Conservation (phyloP, 2,329 filamentous ascomycete genomes). For the Cercospora sp. region DNA sequence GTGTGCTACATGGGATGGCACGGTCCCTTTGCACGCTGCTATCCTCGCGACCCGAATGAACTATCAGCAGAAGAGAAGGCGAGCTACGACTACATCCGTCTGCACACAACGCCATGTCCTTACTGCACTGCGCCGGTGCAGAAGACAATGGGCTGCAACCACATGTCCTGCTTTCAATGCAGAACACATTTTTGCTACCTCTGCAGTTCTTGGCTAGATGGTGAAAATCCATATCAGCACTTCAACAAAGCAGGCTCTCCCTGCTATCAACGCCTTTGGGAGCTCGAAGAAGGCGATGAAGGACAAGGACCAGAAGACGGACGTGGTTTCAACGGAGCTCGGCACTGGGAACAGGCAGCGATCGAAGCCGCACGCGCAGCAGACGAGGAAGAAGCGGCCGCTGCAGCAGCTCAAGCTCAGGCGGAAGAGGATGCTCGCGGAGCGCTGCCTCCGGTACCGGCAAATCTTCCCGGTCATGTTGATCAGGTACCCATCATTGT, state of each 20-base stretch:
- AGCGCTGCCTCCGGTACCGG: constrained; percentile 15
- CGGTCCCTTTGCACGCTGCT: constrained; percentile 75
- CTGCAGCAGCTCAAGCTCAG: constrained; percentile 35
- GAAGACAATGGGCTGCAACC: constrained; percentile 93
- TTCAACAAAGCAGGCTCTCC: constrained; percentile 70
- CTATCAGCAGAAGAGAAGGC: constrained; percentile 82
- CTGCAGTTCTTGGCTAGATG: constrained; percentile 81
- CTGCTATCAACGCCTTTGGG: constrained; percentile 88
- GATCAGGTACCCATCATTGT: constrained; percentile 23
- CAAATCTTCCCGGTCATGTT: constrained; percentile 8
- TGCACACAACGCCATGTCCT: constrained; percentile 84
- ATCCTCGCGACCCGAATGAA: constrained; percentile 65
- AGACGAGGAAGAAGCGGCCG: constrained; percentile 36
- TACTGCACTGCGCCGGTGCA: constrained; percentile 82
- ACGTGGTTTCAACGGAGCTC: constrained; percentile 43
- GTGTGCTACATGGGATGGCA: constrained; percentile 85
- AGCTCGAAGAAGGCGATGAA: constrained; percentile 75
- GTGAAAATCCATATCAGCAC: constrained; percentile 80
- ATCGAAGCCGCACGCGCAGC: constrained; percentile 38
- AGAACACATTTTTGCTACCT: constrained; percentile 93
- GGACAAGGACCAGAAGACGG: constrained; percentile 46
- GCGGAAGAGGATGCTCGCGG: constrained; percentile 24
- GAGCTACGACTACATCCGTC: constrained; percentile 76
- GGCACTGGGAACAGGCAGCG: constrained; percentile 47
- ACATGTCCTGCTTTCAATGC: constrained; percentile 93